These are phyloP conservation scores for Kalaharituber pfeilii DNA, from an alignment of 2,329 filamentous ascomycete genomes.

Conservation along the genomic window DNA sequence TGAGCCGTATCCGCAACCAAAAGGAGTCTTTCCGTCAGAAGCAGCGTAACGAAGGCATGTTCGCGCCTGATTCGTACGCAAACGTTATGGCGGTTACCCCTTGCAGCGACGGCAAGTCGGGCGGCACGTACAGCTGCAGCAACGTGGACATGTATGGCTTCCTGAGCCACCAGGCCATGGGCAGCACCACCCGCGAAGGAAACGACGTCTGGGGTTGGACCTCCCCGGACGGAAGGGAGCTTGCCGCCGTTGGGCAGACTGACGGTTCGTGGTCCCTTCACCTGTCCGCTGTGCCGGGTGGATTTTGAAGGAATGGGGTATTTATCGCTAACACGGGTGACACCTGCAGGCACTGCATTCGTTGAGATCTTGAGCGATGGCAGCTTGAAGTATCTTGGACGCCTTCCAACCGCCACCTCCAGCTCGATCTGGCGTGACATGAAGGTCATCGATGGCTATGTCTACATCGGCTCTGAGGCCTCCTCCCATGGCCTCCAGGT, in stretches of 20 bases:
- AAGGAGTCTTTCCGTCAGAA: not conserved
- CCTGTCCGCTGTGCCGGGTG: too few relatives aligned
- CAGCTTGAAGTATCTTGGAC: conserved; percentile 13
- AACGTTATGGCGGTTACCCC: not conserved
- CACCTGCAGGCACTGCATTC: conserved; percentile 11
- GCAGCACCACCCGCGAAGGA: conserved; percentile 20
- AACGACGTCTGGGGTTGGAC: conserved; percentile 27
- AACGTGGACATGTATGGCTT: conserved; percentile 2
- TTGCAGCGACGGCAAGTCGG: conserved; percentile 1
- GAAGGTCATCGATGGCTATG: conserved; percentile 27
- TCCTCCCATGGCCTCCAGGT: conserved; percentile 40
- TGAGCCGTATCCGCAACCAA: not conserved
- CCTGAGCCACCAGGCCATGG: not conserved
- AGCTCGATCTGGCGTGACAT: conserved; percentile 27
- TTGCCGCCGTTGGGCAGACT: conserved; percentile 12
- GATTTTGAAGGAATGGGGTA: too few relatives aligned
- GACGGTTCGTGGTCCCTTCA: conserved; percentile 3
- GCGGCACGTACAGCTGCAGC: not conserved
- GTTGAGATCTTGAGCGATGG: conserved; percentile 15
- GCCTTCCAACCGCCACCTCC: conserved; percentile 16
- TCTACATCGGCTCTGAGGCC: conserved; percentile 30
- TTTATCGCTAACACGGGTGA: too few relatives aligned
- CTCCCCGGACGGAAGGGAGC: conserved; percentile 10
- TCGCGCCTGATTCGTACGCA: not conserved
- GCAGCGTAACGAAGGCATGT: not conserved